Evolutionary conservation across 805 yeast species (phyloP).

Genomic region (Starmerella lactis-condensi): DNA sequence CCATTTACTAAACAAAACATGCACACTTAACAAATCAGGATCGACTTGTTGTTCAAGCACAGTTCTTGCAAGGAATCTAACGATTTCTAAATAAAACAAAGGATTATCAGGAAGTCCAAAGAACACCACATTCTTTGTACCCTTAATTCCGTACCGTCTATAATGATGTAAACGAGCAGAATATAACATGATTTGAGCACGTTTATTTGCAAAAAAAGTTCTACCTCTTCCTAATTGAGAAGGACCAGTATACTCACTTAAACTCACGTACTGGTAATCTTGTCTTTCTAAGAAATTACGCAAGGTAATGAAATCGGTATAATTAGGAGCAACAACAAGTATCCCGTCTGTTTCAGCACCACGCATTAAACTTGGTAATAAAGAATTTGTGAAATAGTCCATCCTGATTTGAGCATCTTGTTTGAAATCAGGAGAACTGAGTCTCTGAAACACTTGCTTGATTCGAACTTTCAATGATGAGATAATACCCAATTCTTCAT

Average conservation of each 20-base stretch:
- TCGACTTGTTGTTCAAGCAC: conserved; percentile 35
- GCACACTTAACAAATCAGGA: conserved; percentile 34
- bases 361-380: conserved; percentile 50
- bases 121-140: conserved; percentile 65
- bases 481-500: conserved; percentile 39
- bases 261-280: conserved; percentile 46
- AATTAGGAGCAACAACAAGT: conserved; percentile 64
- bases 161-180: conserved; percentile 89
- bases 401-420: conserved; percentile 71
- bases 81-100: conserved; percentile 57
- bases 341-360: conserved; percentile 54
- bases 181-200: conserved; percentile 56
- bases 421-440: conserved; percentile 35
- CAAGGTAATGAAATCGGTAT: conserved; percentile 66
- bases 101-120: conserved; percentile 80
- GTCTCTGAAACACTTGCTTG: conserved; percentile 40
- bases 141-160: conserved; percentile 66
- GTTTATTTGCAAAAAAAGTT: conserved; percentile 44
- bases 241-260: conserved; percentile 68
- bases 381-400: conserved; percentile 54
- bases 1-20: conserved; percentile 54
- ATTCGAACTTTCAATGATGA: conserved; percentile 47
- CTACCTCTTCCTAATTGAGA: conserved; percentile 56
- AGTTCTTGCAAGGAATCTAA: conserved; percentile 40
- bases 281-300: conserved; percentile 46